Percentiles rank a stretch among this genome's conserved stretches.
These are phyloP conservation scores for Phytopythium litorale DNA, from an alignment of 352 stramenopile species.

Conservation along the genomic window DNA sequence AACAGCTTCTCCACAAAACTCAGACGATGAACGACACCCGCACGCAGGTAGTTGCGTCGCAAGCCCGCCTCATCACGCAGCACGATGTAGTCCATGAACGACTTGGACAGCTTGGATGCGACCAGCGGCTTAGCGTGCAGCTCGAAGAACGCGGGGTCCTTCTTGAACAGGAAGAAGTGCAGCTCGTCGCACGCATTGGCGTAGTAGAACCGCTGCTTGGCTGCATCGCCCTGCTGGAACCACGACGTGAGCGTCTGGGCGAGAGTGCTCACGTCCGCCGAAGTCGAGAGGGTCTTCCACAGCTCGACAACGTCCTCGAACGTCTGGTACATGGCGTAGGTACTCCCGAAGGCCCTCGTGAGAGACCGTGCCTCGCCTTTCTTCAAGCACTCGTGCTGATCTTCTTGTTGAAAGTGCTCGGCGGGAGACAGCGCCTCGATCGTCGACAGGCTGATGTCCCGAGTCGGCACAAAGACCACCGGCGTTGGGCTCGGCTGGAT, in stretches of 20 bases:
- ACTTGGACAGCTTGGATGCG: constrained; percentile 38
- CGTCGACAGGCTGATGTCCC: constrained; percentile 24
- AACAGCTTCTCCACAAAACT: neutral
- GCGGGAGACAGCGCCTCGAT: constrained; percentile 18
- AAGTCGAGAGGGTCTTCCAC: constrained; percentile 4
- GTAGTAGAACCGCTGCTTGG: constrained; percentile 27
- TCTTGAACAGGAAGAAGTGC: constrained; percentile 53
- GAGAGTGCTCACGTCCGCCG: constrained; percentile 2
- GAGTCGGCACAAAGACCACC: neutral
- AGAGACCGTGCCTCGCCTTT: constrained; percentile 13
- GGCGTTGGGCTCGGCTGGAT: constrained; percentile 8
- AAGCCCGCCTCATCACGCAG: neutral
- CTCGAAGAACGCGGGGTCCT: constrained; percentile 46
- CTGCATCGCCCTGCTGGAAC: constrained; percentile 19
- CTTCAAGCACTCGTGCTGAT: constrained; percentile 27
- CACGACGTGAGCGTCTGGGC: constrained; percentile 31
- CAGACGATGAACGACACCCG: constrained; percentile 5
- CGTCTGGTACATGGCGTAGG: constrained; percentile 28
- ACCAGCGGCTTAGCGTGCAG: constrained; percentile 29
- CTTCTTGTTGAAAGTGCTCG: constrained; percentile 36
- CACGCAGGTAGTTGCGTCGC: neutral
- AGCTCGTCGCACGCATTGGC: constrained; percentile 43
- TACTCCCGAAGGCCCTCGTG: neutral
- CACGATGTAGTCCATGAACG: constrained; percentile 37
- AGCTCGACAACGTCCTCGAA: constrained; percentile 30